Conservation (phyloP, 306 rosid species). For the Ammopiptanthus mongolicus region DNA sequence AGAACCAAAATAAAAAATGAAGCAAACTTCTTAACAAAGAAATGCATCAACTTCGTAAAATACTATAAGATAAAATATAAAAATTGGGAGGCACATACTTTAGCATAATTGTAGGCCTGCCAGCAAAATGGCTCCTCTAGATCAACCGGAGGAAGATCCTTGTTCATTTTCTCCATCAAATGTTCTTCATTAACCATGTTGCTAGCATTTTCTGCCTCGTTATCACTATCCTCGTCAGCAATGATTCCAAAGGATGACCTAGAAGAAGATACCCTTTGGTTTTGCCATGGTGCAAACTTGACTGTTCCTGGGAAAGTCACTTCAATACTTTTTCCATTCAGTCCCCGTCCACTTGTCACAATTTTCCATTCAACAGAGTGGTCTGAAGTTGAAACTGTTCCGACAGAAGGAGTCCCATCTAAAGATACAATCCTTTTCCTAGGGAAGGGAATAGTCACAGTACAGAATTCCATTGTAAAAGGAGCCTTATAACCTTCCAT, state of each 20-base stretch:
- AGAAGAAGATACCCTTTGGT: conserved; percentile 40
- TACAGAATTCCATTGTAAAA: conserved; percentile 82
- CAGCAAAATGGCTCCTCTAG: conserved; percentile 98
- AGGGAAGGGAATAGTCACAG: conserved; percentile 86
- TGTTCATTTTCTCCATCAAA: conserved; percentile 82
- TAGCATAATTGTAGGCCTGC: conserved; percentile 94
- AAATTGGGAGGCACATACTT: conserved; percentile 39
- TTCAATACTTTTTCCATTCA: conserved; percentile 83
- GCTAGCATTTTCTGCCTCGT: conserved; percentile 64
- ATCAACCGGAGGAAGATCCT: conserved; percentile 90
- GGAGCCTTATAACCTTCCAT: conserved; percentile 96
- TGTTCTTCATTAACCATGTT: conserved; percentile 75
- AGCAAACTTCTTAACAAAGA: conserved; percentile 13
- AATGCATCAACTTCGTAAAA: background rate
- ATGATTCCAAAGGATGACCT: conserved; percentile 38
- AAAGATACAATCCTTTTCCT: conserved; percentile 77
- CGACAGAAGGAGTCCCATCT: conserved; percentile 92
- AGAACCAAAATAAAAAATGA: background rate
- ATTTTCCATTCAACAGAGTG: conserved; percentile 95
- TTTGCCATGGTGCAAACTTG: conserved; percentile 83
- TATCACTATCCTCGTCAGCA: conserved; percentile 76
- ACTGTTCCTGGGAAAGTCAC: conserved; percentile 97
- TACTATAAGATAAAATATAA: conserved; percentile 1
- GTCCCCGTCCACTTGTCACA: conserved; percentile 76
- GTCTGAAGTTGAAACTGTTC: conserved; percentile 83